Conservation (phyloP, 1,284 basidiomycete genomes). For the Coriolopsis trogii region DNA sequence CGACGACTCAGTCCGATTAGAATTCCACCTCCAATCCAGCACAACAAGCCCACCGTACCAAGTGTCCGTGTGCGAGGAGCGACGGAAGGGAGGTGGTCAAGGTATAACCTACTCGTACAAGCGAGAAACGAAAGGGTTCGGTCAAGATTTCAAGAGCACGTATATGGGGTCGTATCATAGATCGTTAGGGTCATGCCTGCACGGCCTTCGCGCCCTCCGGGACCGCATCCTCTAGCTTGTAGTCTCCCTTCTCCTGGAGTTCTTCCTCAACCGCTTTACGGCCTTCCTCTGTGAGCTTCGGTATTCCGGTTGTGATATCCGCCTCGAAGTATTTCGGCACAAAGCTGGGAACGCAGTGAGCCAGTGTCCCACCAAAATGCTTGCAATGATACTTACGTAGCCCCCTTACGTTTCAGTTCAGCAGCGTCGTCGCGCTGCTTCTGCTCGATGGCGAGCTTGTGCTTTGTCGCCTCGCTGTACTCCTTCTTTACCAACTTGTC, state of each 20-base stretch:
- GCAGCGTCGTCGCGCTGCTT: conserved; percentile 85
- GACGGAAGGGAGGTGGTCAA: conserved; percentile 7
- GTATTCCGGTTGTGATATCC: conserved; percentile 74
- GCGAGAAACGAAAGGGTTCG: conserved; percentile 1
- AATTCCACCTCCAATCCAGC: conserved; percentile 8
- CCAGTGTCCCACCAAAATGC: not conserved
- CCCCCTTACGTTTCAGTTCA: conserved; percentile 78
- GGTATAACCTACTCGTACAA: conserved; percentile 24
- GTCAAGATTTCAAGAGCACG: not conserved
- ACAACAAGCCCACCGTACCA: conserved; percentile 8
- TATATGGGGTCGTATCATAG: conserved; percentile 3
- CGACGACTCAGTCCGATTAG: conserved; percentile 3
- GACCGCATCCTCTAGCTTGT: conserved; percentile 29
- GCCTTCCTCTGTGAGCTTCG: conserved; percentile 74
- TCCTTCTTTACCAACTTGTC: conserved; percentile 80
- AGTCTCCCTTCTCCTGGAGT: conserved; percentile 40
- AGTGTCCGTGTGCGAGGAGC: conserved; percentile 7
- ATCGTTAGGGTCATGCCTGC: conserved; percentile 19
- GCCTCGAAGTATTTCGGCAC: conserved; percentile 80
- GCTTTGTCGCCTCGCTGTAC: conserved; percentile 85
- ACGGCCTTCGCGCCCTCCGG: conserved; percentile 10
- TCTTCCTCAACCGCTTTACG: conserved; percentile 73
- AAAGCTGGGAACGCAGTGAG: conserved; percentile 54
- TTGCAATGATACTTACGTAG: conserved; percentile 60
- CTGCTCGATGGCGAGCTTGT: conserved; percentile 91